Evolutionary conservation across 1,284 basidiomycete species (phyloP), one percentile per base, ranked within the genome.

Genomic region (Agroathelia rolfsii): DNA sequence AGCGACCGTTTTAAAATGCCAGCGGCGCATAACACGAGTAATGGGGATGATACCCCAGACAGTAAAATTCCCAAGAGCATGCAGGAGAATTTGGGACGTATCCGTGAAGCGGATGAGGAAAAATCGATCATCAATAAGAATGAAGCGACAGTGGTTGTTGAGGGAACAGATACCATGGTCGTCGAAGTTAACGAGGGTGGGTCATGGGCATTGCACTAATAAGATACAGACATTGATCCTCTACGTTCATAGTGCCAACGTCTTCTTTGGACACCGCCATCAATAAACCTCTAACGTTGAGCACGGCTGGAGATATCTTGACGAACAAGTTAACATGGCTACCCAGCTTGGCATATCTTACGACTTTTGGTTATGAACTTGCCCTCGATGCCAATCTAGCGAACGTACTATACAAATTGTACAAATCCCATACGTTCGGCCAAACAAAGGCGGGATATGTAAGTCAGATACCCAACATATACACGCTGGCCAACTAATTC

Each of bases 351-450:
- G 66, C 62, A 11, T 76, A 76, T 43, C 41, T 61, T 15, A 59
- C 63, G 2, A 69, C 67, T 6, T 76, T 78, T 39, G 76, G 76
- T 1, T 64, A 66, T 28, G 73, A 78, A 46, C 61, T 77, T 3
- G 65, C 66, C 1, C 59, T 80, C 24, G 70, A 80, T 39, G 66
- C 69, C 6, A 66, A 68, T 34, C 54, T 79, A 34, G 64, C 69
- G 10, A 64, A 59, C 36, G 55, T 72, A 13, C 49, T 76, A 17
- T 64, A 59, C 37, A 52, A 41, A 2, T 50, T 69, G 18, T 62
- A 61, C 45, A 45, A 48, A 23, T 44, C 46, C 2, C 41, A 44
- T 3, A 44, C 43, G 2, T 62, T 69, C 37, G 60, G 61, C 9
- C 65, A 69, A 42, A 61, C 63, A 12, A 59, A 61, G 31, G 70